phyloP scores from a whole-genome alignment of 1,139 yeast genomes.

The Candida sp. region DNA sequence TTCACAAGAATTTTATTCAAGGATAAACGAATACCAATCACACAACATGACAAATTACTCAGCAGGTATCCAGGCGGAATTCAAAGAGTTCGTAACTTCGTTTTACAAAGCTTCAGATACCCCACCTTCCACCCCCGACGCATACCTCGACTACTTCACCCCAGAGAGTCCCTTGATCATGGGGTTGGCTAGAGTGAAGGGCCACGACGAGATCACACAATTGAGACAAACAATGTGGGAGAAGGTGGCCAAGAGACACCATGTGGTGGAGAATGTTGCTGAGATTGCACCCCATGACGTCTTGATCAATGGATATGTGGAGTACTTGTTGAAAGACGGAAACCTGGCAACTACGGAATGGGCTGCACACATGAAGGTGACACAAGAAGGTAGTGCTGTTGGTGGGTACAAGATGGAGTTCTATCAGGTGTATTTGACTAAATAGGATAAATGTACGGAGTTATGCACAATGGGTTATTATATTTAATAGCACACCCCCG shows the following conservation, averaged over 20 bases:
- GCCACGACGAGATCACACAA: constrained; percentile 16
- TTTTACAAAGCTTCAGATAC: constrained; percentile 24
- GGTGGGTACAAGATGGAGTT: constrained; percentile 17
- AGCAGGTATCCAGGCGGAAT: background rate
- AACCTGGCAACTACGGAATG: constrained; percentile 20
- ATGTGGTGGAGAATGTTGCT: constrained; percentile 23
- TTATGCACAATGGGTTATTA: background rate
- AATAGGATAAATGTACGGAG: background rate
- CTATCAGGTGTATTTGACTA: constrained; percentile 23
- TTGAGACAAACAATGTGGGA: constrained; percentile 26
- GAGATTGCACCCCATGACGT: constrained; percentile 10
- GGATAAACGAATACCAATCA: background rate
- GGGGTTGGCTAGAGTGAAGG: constrained; percentile 17
- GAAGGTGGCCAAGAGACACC: constrained; percentile 22
- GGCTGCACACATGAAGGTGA: constrained; percentile 21
- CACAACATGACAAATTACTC: background rate
- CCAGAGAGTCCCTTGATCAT: constrained; percentile 19
- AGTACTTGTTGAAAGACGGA: constrained; percentile 22
- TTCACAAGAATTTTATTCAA: no score
- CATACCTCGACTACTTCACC: constrained; percentile 21
- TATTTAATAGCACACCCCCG: background rate
- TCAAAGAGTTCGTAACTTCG: constrained; percentile 17
- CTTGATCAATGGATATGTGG: constrained; percentile 25
- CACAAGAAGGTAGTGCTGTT: constrained; percentile 5
- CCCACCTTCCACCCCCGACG: constrained; percentile 19